phyloP scores from a whole-genome alignment of 2,329 filamentous ascomycete genomes.

The Fusarium sp. region DNA sequence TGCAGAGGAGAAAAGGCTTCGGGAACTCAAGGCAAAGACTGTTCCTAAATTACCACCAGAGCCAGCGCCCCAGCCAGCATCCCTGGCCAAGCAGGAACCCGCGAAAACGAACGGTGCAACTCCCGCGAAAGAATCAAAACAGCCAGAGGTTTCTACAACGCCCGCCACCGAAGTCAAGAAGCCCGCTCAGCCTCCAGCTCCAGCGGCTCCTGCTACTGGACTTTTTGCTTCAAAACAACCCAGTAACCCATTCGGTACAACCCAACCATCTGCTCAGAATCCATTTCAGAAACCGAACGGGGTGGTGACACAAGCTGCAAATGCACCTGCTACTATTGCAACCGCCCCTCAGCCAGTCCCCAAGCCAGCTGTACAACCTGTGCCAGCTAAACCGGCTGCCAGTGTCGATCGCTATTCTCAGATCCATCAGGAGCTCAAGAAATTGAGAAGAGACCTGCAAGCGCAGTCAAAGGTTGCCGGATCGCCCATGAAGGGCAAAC shows the following conservation, averaged over 20 bases:
- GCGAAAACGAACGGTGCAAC: constrained; percentile 37
- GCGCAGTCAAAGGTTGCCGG: constrained; percentile 62
- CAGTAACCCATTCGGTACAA: constrained; percentile 37
- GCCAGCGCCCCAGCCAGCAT: constrained; percentile 45
- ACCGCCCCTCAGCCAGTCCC: constrained; percentile 5
- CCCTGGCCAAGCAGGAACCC: constrained; percentile 36
- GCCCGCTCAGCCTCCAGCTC: constrained; percentile 10
- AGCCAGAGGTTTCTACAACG: constrained; percentile 34
- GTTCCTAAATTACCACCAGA: constrained; percentile 57
- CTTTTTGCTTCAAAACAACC: constrained; percentile 42
- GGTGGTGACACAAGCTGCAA: constrained; percentile 3
- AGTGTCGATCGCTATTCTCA: constrained; percentile 59
- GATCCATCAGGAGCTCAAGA: constrained; percentile 77
- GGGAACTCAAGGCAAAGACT: constrained; percentile 58
- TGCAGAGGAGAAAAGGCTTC: constrained; percentile 61
- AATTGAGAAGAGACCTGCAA: constrained; percentile 70
- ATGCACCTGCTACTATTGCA: not conserved
- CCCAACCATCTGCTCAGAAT: constrained; percentile 21
- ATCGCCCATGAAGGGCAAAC: constrained; percentile 68
- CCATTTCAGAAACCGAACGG: constrained; percentile 38
- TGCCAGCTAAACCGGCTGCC: constrained; percentile 14
- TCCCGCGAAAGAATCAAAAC: constrained; percentile 37
- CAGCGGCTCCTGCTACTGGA: constrained; percentile 33
- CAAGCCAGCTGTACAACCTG: constrained; percentile 24
- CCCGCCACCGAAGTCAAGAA: constrained; percentile 39